Evolutionary conservation across 495 filamentous ascomycete genomes (phyloP).

Genomic region (Stereocaulon alpinum): DNA sequence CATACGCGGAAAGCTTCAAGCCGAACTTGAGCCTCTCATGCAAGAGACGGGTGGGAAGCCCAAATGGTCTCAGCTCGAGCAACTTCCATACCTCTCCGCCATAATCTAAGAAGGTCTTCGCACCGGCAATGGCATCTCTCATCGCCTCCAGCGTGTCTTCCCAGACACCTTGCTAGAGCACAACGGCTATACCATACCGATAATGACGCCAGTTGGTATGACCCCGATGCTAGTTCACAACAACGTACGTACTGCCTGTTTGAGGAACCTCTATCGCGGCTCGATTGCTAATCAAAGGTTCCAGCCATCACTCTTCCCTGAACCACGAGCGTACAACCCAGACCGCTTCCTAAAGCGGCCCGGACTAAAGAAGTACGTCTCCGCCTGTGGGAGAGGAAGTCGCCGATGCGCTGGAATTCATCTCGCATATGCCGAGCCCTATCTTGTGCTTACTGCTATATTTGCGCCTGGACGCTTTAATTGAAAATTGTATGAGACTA

Average conservation of each 20-base stretch:
- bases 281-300: too few species aligned
- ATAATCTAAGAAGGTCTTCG: conserved; percentile 16
- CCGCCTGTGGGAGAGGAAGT: conserved; percentile 17
- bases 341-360: conserved; percentile 11
- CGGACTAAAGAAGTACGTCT: conserved; percentile 13
- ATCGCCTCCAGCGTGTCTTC: conserved; percentile 35
- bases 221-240: conserved; percentile 26
- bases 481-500: conserved; percentile 19
- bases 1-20: conserved; percentile 25
- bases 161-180: conserved; percentile 27
- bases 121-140: conserved; percentile 31
- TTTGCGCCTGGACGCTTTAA: conserved; percentile 14
- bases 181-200: conserved; percentile 23
- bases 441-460: conserved; percentile 17
- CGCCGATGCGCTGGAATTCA: conserved; percentile 20
- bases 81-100: conserved; percentile 32
- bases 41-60: conserved; percentile 23
- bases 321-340: conserved; percentile 12
- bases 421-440: conserved; percentile 20
- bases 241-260: conserved; percentile 8
- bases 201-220: conserved; percentile 29
- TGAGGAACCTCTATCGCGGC: too few species aligned
- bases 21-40: conserved; percentile 27
- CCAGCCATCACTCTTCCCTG: conserved; percentile 12
- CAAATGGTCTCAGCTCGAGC: conserved; percentile 36